Base-by-base conservation (phyloP, 129 eudicot genomes). In the Erigeron canadensis region DNA sequence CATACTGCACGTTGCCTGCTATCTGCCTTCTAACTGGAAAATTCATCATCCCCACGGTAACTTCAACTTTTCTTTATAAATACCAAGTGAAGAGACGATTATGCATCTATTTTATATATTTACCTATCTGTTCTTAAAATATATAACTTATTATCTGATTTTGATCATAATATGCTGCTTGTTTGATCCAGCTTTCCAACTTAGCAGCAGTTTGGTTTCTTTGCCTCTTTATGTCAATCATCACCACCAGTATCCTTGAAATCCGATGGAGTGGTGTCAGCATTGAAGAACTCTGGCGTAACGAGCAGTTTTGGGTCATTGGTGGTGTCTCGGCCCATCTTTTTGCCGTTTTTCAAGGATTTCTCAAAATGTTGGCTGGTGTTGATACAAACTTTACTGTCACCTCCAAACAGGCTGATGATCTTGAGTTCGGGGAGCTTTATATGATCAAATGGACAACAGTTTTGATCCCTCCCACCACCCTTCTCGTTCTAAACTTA, bases 241-340 rank as follows among this genome's bases (percentile, higher is more conserved):
- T 95, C 7, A 58, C 83, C 1, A 91, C 97, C 7, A 78, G 89
- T 72, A 94, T 95, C 17, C 90, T 95, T 10, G 99, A 95, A 86
- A 83, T 95, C 16, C 83, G 96, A 58, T 95, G 99, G 99, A 95
- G 97, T 42, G 97, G 99, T 15, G 96, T 95, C 8, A 83, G 97
- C 84, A 85, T 95, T 15, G 99, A 95, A 75, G 99, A 85, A 15
- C 82, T 81, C 43, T 95, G 99, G 99, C 86, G 99, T 57, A 95
- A 95, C 72, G 99, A 95, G 91, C 99, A 95, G 72, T 95, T 95
- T 57, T 95, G 99, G 99, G 99, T 95, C 16, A 95, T 95, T 5
- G 99, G 99, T 59, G 99, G 99, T 55, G 99, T 95, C 46, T 95
- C 99, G 0, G 99, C 99, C 58, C 99, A 95, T 77, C 86, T 95